Evolutionary conservation across 345 rosid genomes (phyloP).

Genomic region (Populus ilicifolia): DNA sequence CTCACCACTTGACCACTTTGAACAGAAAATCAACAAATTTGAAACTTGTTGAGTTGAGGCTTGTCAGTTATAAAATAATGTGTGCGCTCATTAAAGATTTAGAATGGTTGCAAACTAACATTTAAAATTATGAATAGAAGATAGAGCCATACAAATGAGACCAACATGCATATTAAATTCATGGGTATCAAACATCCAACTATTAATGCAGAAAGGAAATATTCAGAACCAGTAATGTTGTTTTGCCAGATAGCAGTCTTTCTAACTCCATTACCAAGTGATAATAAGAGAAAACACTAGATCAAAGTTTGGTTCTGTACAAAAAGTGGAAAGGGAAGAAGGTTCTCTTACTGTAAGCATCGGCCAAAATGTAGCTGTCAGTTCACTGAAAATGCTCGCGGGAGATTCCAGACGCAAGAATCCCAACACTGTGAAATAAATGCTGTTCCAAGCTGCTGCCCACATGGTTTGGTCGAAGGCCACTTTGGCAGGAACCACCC

Average conservation of each 20-base stretch:
- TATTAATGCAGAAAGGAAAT: not conserved
- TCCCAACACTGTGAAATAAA: slow-evolving; percentile 65
- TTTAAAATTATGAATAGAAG: not conserved
- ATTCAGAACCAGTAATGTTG: not conserved
- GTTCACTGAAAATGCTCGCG: slow-evolving; percentile 49
- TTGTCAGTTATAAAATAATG: not conserved
- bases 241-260: not conserved
- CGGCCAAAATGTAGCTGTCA: slow-evolving; percentile 75
- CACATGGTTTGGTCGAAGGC: slow-evolving; percentile 87
- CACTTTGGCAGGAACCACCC: slow-evolving; percentile 95
- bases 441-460: slow-evolving; percentile 93
- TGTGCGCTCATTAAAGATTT: not conserved
- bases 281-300: not conserved
- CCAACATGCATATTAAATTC: not conserved
- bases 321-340: not conserved
- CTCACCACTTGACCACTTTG: not conserved
- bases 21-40: not conserved
- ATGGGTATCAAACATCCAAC: not conserved
- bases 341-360: slow-evolving; percentile 70
- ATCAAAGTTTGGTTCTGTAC: not conserved
- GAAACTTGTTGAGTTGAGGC: not conserved
- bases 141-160: not conserved
- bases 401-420: slow-evolving; percentile 85
- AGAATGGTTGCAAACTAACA: not conserved
- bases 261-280: not conserved